These are phyloP conservation scores for Xylaria palmicola DNA, from an alignment of 495 filamentous ascomycete species.

Conservation along the genomic window DNA sequence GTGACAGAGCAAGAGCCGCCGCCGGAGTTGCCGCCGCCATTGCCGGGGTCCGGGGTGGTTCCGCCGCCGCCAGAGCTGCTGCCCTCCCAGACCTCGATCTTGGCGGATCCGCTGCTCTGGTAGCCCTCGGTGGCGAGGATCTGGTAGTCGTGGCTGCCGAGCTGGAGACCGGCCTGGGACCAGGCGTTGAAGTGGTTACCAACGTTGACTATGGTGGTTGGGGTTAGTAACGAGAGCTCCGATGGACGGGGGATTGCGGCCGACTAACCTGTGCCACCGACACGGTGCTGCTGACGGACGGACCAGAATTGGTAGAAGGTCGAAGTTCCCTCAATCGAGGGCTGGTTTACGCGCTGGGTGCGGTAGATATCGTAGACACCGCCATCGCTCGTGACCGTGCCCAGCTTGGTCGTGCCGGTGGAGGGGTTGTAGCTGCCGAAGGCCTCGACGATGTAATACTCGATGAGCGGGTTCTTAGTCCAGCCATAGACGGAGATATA, in stretches of 20 bases:
- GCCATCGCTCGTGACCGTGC: constrained; percentile 59
- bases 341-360: constrained; percentile 57
- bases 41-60: background rate
- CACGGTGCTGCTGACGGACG: constrained; percentile 48
- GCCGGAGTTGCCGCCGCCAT: background rate
- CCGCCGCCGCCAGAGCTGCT: background rate
- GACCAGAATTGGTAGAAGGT: constrained; percentile 62
- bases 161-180: constrained; percentile 46
- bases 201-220: constrained; percentile 35
- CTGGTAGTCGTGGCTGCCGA: constrained; percentile 59
- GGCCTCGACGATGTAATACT: constrained; percentile 61
- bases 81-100: constrained; percentile 36
- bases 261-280: constrained; percentile 39
- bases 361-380: constrained; percentile 64
- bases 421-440: constrained; percentile 58
- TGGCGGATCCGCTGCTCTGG: constrained; percentile 42
- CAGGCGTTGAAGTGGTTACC: constrained; percentile 66
- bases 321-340: constrained; percentile 53
- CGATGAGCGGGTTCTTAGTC: constrained; percentile 56
- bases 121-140: constrained; percentile 60
- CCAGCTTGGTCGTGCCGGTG: constrained; percentile 47
- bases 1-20: constrained; percentile 12
- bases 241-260: background rate
- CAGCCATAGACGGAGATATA: constrained; percentile 63
- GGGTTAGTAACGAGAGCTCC: no score